Base-by-base conservation (phyloP, 2,329 filamentous ascomycete species). In the Amphichorda felina region DNA sequence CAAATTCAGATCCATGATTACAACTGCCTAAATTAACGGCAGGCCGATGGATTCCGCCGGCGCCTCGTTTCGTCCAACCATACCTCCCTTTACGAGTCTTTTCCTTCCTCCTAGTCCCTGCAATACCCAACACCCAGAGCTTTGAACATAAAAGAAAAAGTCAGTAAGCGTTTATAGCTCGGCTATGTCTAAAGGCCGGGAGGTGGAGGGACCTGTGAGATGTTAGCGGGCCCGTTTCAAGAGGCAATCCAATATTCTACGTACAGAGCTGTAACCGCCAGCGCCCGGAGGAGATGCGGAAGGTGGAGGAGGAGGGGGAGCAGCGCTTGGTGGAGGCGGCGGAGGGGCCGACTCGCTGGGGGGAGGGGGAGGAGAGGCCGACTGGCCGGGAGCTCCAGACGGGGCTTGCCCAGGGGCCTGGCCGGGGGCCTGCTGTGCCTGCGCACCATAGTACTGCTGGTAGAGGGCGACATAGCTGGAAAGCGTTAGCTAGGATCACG, bases 391-490 rank as follows among this genome's bases (percentile, higher is more conserved):
- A 37, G 49, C 51, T 21, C 45, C 17, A 10, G 36, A 18, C 14
- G 34, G 14, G 15, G 27, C 34, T 17, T 36, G 39, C 5, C 34
- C 35, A n/a, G 36, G n/a, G 26, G 40, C 53, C 47, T 41, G 56
- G 4, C 27, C 30, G 17, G 42, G 37, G 7, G 35, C 40, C 33
- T 41, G 45, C 33, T 57, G 55, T 11, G 46, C 49, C 34, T 59
- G 55, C 35, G 64, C 64, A 14, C 70, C 70, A 45, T 74, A 74
- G 46, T 82, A 82, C 48, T 84, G 78, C 50, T 84, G 77, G 47
- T 86, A 86, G 58, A 82, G 79, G 46, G 82, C 79, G 43, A 72
- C 63, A 45, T 79, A 79, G 30, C 68, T 72, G 41, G 36, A 18
- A 4, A 27, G 14, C 26, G 15, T n/a, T 33, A 21, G 22, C 29